phyloP scores from a whole-genome alignment of 371 early-diverging fungal genomes.

The Mortierella polycephala region DNA sequence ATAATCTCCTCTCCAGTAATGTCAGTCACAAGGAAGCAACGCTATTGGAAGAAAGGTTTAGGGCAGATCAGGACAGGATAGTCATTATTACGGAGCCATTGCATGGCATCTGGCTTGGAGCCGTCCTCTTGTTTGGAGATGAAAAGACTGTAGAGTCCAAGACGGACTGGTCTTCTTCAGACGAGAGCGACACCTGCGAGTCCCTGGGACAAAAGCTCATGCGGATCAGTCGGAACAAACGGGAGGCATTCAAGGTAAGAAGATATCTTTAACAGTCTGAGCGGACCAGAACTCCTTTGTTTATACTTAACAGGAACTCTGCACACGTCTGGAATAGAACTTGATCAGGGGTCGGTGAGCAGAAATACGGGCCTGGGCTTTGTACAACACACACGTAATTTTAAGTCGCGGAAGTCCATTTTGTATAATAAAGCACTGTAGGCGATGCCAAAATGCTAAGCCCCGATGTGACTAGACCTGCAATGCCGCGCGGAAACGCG shows the following conservation, averaged over 20 bases:
- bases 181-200: neutral
- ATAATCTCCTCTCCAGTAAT: slow-evolving; percentile 26
- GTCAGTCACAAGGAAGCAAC: slow-evolving; percentile 7
- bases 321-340: no score
- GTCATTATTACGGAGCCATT: slow-evolving; percentile 22
- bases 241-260: slow-evolving; percentile 36
- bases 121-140: slow-evolving; percentile 12
- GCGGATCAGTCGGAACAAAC: slow-evolving; percentile 20
- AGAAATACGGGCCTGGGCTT: no score
- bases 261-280: neutral
- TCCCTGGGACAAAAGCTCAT: slow-evolving; percentile 17
- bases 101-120: slow-evolving; percentile 28
- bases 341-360: no score
- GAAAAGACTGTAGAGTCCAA: neutral
- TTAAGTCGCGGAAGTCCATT: no score
- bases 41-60: slow-evolving; percentile 15
- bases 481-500: no score
- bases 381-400: no score
- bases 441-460: no score
- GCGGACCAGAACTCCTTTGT: neutral
- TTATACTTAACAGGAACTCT: neutral
- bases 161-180: neutral
- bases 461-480: no score
- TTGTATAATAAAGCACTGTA: no score
- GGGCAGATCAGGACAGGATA: slow-evolving; percentile 33